Base-by-base conservation (phyloP, 768 basidiomycete genomes). In the Boletellus ananas region DNA sequence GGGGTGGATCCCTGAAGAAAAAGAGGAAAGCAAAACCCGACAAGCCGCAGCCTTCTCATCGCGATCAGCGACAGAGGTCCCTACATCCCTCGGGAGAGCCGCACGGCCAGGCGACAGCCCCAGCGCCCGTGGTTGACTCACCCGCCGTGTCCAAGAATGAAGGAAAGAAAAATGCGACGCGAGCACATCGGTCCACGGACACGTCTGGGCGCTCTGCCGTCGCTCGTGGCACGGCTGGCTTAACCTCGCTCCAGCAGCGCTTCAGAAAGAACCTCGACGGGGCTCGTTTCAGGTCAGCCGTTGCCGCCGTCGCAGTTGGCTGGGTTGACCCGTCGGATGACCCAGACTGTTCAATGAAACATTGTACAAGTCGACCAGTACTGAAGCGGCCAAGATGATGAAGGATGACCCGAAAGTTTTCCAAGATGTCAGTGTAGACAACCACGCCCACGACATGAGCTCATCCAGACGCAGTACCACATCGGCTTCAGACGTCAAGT, bases 401-500 rank as follows among this genome's bases (percentile, higher is more conserved):
- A 80, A 79, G 64, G 78, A 85, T 27, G 87, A 95, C 64, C 85
- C 89, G 8, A 78, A 76, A 29, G 76, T 89, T 11, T 97, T 90
- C 57, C 75, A 85, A 47, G 94, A 97, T 68, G 94, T 95, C 47
- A 55, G 69, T 66, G 58, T 50, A 18, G 42, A 39, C 37, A 37
- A 49, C 33, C 11, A 34, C 36, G 29, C 45, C 29, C 40, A 41
- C 58, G 45, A 38, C 37, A 20, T 16, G 14, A 51, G 25, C 54
- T 62, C 48, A 61, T 47, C 23, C 9, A 46, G 31, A 41, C 45
- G n/a, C 64, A 98, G 94, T 98, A 98, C 64, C 96, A 98, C 68
- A 71, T 73, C 37, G 94, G 94, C 3, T 97, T 98, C 71, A 83
- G 94, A 20, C 81, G 83, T 50, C 93, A 97, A 73, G 92, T 95